Percentiles rank a stretch among this genome's conserved stretches.
Conservation (phyloP, 495 filamentous ascomycete genomes). For the Xylaria castorea region DNA sequence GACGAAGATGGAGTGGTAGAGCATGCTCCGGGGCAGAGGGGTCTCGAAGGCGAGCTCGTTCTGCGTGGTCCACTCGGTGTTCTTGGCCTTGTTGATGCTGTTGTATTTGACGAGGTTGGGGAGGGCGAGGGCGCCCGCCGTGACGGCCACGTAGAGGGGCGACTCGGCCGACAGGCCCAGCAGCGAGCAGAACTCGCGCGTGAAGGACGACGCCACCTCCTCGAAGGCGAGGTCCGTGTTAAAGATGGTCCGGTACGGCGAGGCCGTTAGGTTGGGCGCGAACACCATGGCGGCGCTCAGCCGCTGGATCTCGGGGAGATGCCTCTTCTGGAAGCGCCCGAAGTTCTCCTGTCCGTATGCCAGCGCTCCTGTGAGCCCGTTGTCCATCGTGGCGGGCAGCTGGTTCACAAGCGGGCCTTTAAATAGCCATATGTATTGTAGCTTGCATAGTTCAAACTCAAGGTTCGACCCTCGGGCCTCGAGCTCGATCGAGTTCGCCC, state of each 20-base stretch:
- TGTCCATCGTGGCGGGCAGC: conserved; percentile 50
- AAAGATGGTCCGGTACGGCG: conserved; percentile 81
- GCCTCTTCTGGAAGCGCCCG: conserved; percentile 61
- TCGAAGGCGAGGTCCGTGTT: conserved; percentile 75
- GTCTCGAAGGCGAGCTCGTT: conserved; percentile 94
- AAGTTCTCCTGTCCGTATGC: conserved; percentile 75
- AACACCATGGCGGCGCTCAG: conserved; percentile 80
- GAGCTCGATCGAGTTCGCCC: conserved; percentile 68
- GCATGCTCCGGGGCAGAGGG: conserved; percentile 81
- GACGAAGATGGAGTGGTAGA: conserved; percentile 97
- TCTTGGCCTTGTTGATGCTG: conserved; percentile 81
- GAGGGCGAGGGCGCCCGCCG: conserved; percentile 88
- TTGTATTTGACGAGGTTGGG: conserved; percentile 84
- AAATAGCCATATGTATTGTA: conserved; percentile 89
- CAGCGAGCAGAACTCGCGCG: conserved; percentile 91
- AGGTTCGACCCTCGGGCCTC: conserved; percentile 88
- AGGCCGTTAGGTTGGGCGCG: conserved; percentile 67
- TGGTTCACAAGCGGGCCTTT: conserved; percentile 53
- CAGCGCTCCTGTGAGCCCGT: conserved; percentile 62
- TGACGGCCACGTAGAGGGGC: conserved; percentile 88
- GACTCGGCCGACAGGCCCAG: conserved; percentile 86
- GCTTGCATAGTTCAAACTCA: conserved; percentile 88
- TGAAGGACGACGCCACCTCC: conserved; percentile 83
- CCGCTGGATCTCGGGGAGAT: conserved; percentile 75
- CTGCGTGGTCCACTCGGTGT: conserved; percentile 91